These are phyloP conservation scores for Pyracantha coccinea DNA, from an alignment of 331 rosid genomes.

Conservation along the genomic window DNA sequence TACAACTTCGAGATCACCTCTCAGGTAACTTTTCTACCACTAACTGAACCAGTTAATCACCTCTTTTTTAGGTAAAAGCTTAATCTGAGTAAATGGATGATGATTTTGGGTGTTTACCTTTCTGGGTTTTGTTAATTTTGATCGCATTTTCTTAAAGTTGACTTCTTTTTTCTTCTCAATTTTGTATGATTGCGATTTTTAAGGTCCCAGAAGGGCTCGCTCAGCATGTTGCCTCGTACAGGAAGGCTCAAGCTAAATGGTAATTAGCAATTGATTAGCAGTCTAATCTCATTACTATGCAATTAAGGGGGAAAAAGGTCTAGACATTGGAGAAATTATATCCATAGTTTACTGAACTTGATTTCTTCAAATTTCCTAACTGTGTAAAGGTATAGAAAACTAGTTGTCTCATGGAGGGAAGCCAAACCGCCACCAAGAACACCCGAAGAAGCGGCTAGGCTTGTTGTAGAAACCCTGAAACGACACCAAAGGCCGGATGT, in stretches of 20 bases:
- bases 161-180: background rate
- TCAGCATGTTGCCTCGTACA: conserved; percentile 74
- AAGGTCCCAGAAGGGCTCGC: conserved; percentile 83
- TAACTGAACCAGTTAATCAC: background rate
- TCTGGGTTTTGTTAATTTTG: background rate
- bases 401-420: conserved; percentile 66
- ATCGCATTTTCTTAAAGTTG: background rate
- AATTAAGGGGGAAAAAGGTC: background rate
- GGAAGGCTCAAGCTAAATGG: conserved; percentile 94
- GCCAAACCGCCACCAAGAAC: conserved; percentile 69
- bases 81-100: background rate
- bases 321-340: background rate
- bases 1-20: conserved; percentile 71
- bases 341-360: background rate
- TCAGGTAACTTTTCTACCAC: conserved; percentile 35
- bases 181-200: background rate
- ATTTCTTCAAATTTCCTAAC: background rate
- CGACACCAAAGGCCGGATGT: conserved; percentile 72
- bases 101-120: background rate
- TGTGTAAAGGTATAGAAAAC: conserved; percentile 72
- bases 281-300: too few relatives aligned
- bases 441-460: conserved; percentile 72
- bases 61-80: background rate
- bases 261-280: background rate
- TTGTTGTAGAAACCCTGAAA: conserved; percentile 56